Evolutionary conservation across 2,329 filamentous ascomycete genomes (phyloP), one percentile per base, ranked within the genome.

Genomic region (Cyphellophora attinorum): DNA sequence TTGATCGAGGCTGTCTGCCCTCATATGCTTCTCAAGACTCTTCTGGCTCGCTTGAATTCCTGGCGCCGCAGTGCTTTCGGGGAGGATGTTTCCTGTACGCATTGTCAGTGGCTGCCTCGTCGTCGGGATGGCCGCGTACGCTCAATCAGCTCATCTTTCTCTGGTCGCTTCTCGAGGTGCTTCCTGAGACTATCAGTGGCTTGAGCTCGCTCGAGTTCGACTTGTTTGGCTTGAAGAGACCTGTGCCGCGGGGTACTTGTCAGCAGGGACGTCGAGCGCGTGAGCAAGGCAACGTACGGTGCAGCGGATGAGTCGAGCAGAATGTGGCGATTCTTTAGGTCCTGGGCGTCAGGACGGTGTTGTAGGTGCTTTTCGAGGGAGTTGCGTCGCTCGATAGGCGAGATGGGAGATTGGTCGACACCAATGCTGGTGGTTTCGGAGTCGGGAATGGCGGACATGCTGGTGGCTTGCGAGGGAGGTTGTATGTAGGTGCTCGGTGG

Each of bases 11-110:
- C 72, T 81, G 58, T 94, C 84, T 40, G 78, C 81, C 11, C 81
- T 75, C 86, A 95, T 94, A 58, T 85, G 80, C 56, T 79, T 85
- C 59, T 86, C 76, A 27, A 95, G 76, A 65, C 93, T 84, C 53
- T 74, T 80, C 59, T 91, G 85, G 42, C 85, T 76, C 37, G 80
- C 85, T 54, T 81, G 78, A 35, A 95, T 67, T 2, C 80, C 73
- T 0, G 88, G 86, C 0, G 86, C 85, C 12, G 81, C 85, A 33
- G 61, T 80, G 19, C 81, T 81, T 37, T 78, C 76, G 16, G 84
- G 83, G 16, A 95, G 77, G 56, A 95, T 94, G 61, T 94, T 93
- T 49, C 79, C 83, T 89, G 49, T 35, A 11, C 6, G n/a, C 11
- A 25, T 25, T 21, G 35, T 35, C 13, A 42, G 19, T 28, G 36